Evolutionary conservation across 768 basidiomycete genomes (phyloP).

Genomic region (Mycena rebaudengoi): DNA sequence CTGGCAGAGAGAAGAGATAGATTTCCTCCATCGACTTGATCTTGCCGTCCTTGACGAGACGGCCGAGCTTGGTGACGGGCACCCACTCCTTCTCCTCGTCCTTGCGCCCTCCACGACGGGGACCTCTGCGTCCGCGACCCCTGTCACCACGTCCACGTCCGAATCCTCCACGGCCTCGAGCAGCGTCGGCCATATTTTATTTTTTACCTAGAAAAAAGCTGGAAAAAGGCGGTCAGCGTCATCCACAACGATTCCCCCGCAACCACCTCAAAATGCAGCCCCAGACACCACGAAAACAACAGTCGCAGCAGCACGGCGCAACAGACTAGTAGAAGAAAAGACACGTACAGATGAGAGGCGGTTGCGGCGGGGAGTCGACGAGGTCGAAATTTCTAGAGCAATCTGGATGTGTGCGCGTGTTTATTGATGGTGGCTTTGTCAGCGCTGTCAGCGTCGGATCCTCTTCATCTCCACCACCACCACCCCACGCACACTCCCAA

Average conservation of each 20-base stretch:
- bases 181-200: constrained; percentile 81
- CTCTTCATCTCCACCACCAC: constrained; percentile 25
- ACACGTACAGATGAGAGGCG: no score
- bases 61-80: constrained; percentile 99
- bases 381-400: background rate
- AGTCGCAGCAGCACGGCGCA: background rate
- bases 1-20: constrained; percentile 99
- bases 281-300: no score
- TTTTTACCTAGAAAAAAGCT: constrained; percentile 29
- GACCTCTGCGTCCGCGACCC: constrained; percentile 87
- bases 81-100: constrained; percentile 99
- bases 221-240: constrained; percentile 35
- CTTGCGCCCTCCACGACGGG: constrained; percentile 96
- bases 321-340: background rate
- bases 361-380: background rate
- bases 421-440: background rate
- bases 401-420: background rate
- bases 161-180: constrained; percentile 76
- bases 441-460: background rate
- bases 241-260: constrained; percentile 48
- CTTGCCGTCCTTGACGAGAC: constrained; percentile 99
- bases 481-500: constrained; percentile 52
- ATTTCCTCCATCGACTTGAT: constrained; percentile 99
- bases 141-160: constrained; percentile 93
- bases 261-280: constrained; percentile 59